Percentiles rank a stretch among this genome's conserved stretches.
phyloP scores from a whole-genome alignment of 164 flowering plant species.

The Magnolia changhungtana region DNA sequence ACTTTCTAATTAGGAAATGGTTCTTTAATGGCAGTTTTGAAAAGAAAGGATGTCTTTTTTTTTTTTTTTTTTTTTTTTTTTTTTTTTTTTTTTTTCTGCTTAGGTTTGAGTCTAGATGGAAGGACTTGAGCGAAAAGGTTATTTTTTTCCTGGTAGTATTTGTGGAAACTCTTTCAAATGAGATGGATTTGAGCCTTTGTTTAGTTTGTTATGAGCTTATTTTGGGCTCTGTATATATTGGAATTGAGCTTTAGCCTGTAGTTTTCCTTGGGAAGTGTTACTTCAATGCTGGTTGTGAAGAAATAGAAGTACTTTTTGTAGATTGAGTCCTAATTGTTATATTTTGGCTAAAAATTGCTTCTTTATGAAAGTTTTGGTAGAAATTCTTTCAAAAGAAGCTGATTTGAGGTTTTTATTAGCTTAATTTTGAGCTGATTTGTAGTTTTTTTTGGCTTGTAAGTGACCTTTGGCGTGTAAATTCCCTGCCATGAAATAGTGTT shows the following conservation, averaged over 20 bases:
- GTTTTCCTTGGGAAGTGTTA: not conserved
- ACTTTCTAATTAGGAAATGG: not conserved
- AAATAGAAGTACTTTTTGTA: not conserved
- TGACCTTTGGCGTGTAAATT: no score
- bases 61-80: not conserved
- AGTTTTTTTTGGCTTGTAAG: no score
- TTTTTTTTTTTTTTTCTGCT: not conserved
- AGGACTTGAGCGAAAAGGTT: not conserved
- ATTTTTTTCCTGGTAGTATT: not conserved
- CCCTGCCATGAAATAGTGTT: no score
- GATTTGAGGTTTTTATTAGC: slow-evolving; percentile 8
- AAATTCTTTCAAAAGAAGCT: not conserved
- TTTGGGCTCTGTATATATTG: not conserved
- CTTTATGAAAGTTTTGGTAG: not conserved
- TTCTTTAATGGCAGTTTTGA: not conserved
- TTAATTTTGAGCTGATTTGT: not conserved
- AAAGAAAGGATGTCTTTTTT: not conserved
- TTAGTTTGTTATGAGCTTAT: not conserved
- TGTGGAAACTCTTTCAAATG: not conserved
- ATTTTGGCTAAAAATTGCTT: not conserved
- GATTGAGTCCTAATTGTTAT: not conserved
- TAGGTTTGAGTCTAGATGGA: not conserved
- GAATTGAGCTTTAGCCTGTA: not conserved
- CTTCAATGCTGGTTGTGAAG: not conserved
- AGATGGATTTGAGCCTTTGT: not conserved